Conservation (phyloP, 306 rosid genomes). For the Corylus heterophylla region DNA sequence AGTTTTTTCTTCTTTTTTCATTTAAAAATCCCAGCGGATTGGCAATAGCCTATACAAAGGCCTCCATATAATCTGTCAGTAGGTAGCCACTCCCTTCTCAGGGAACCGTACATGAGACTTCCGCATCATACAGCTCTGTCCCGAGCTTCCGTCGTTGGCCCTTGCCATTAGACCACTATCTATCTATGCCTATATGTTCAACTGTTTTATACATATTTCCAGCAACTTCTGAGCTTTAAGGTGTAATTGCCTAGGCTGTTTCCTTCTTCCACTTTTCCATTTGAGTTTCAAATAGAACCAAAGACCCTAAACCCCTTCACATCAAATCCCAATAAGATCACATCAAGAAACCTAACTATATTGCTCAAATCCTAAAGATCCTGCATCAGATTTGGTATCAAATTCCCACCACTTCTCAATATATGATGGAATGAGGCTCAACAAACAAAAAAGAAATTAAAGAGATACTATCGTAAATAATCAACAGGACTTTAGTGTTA, state of each 20-base stretch:
- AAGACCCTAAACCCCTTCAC: neutral
- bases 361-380: neutral
- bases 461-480: neutral
- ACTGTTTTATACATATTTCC: no score
- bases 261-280: neutral
- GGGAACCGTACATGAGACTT: neutral
- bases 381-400: neutral
- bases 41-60: neutral
- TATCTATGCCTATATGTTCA: constrained; percentile 2
- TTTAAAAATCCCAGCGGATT: neutral
- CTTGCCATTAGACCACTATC: constrained; percentile 10
- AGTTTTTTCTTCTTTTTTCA: neutral
- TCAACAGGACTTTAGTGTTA: neutral
- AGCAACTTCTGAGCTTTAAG: no score
- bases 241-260: neutral
- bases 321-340: neutral
- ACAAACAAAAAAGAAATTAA: neutral
- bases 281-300: neutral
- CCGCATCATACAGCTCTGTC: constrained; percentile 7
- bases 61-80: neutral
- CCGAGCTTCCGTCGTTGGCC: neutral
- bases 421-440: neutral
- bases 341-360: constrained; percentile 1
- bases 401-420: neutral
- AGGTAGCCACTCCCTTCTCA: neutral